Evolutionary conservation across 257 asterid genomes (phyloP), one percentile per base, ranked within the genome.

Genomic region (Solanum arcanum): DNA sequence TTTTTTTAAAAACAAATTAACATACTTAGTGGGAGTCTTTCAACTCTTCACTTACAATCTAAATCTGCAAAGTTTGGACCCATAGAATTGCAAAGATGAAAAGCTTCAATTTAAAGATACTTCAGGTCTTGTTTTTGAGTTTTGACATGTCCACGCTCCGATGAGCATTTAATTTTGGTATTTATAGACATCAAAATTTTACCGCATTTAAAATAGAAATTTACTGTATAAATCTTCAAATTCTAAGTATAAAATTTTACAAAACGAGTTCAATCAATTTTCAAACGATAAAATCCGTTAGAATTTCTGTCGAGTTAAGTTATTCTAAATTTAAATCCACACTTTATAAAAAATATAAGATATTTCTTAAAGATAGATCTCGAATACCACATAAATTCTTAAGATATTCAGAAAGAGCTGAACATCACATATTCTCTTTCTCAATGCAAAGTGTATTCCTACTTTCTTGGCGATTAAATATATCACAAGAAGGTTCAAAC

Each of bases 301-400:
- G 6, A 0, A 9, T 60, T 21, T 62, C 1, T 23, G 0, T 0
- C 1, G 1, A 1, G 3, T 6, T 62, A 62, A 1, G 4, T 10
- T 23, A 62, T 21, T 7, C 1, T 62, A 23, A 62, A 4, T 20
- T 23, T n/a, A 23, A 10, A 15, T 12, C n/a, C 14, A 62, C 11
- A 2, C 7, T 3, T 3, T 62, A 10, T 23, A 62, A 23, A 47
- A 62, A 62, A 0, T 0, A n/a, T 21, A 14, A 23, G 0, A 60
- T 60, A 59, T 20, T 59, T 8, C 5, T 21, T 59, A 6, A 59
- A 59, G 2, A 59, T 12, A 21, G 0, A 12, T 62, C 29, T 23
- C 7, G 0, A 62, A 62, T 62, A 62, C 3, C 13, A 2, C 3
- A 0, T 0, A 23, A 62, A 4, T 10, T 60, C 13, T 21, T 60